These are phyloP conservation scores for Dendrobium catenatum DNA, from an alignment of 106 monocot genomes.

Conservation along the genomic window DNA sequence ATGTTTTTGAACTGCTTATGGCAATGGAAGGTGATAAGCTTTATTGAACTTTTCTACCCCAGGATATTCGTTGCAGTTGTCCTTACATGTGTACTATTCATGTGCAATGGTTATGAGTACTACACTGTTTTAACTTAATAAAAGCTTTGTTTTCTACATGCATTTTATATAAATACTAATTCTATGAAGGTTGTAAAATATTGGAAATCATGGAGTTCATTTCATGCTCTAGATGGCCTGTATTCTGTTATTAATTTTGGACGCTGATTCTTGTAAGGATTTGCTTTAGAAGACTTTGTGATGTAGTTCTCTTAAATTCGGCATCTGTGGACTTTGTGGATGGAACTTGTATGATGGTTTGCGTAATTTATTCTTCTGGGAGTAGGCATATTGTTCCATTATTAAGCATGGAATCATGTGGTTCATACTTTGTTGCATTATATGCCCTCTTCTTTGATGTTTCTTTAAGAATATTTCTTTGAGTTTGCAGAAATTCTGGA, in stretches of 20 bases:
- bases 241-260: conserved; percentile 7
- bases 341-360: not conserved
- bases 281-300: not conserved
- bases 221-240: conserved; percentile 4
- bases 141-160: not conserved
- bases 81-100: not conserved
- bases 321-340: conserved; percentile 7
- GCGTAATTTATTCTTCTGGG: not conserved
- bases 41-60: conserved; percentile 11
- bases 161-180: conserved; percentile 6
- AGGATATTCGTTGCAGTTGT: not conserved
- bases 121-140: conserved; percentile 7
- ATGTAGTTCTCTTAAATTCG: not conserved
- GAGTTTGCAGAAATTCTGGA: not conserved
- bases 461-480: not conserved
- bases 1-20: conserved; percentile 5
- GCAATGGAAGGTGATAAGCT: conserved; percentile 7
- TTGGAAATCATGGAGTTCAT: not conserved
- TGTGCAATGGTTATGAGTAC: conserved; percentile 7
- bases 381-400: not conserved
- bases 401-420: not conserved
- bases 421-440: too few relatives aligned
- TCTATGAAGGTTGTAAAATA: not conserved
- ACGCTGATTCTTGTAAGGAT: conserved; percentile 13
- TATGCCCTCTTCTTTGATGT: not conserved